Base-by-base conservation (phyloP, 768 basidiomycete genomes). In the Boletus pseudo-olivaceus region DNA sequence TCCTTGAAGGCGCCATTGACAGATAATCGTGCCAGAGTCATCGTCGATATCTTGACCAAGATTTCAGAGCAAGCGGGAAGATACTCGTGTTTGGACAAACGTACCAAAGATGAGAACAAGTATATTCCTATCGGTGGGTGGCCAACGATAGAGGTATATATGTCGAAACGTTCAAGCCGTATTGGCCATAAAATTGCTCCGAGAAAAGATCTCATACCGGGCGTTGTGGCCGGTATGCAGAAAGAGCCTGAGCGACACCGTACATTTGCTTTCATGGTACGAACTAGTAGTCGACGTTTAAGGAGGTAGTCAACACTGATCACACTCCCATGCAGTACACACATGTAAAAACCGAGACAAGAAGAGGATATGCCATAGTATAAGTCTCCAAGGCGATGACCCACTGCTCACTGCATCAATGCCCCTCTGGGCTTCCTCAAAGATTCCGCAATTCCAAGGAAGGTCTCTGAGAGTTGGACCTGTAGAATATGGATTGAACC, bases 381-480 rank as follows among this genome's bases (percentile, higher is more conserved):
- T 9, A 7, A n/a, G 30, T 19, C 38, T 38, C 11, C 15, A 26
- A 30, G 12, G n/a, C 19, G 1, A 34, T 11, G 12, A 15, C 15
- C 14, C 5, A 8, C 30, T n/a, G 30, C 15, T 62, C 63, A 62
- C 49, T 68, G 62, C 56, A 82, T 62, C 51, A 83, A 62, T 15
- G 76, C 71, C 7, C 78, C 82, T 57, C 82, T 68, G 10, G 81
- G 75, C 54, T 76, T 82, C 61, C 72, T 75, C 67, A 83, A 62
- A 0, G 82, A 82, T 52, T 81, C 79, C 0, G 83, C 82, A 45
- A 83, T 75, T 19, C 77, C 75, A 29, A 82, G 67, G 75, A 84
- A 84, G 7, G 82, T 77, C 46, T 79, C 68, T 1, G 82, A 76
- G 11, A 83, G 70, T 53, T 73, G 75, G 26, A 82, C 72, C 82